A percentile compares a stretch with the other conserved stretches of the same genome.
Conservation (phyloP, 257 asterid species). For the Hygrophila difformis region DNA sequence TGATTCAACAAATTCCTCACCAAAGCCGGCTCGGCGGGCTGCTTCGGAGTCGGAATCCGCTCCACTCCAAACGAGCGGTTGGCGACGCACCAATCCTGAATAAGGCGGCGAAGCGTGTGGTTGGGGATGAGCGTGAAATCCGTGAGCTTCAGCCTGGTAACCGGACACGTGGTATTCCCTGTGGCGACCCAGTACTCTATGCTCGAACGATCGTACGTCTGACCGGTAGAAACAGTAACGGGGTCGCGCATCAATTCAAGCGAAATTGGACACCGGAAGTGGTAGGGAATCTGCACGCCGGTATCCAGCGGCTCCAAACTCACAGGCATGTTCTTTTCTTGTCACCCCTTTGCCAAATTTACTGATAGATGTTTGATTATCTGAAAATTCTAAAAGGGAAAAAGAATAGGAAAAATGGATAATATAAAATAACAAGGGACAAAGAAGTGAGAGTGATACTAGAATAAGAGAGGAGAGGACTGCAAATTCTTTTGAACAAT, state of each 20-base stretch:
- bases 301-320: constrained; percentile 72
- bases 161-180: constrained; percentile 93
- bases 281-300: constrained; percentile 78
- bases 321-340: constrained; percentile 52
- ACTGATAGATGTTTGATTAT: no score
- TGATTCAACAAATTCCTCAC: constrained; percentile 61
- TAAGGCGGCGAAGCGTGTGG: constrained; percentile 86
- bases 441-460: no score
- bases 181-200: constrained; percentile 96
- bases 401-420: no score
- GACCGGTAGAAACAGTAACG: constrained; percentile 92
- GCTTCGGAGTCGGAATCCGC: constrained; percentile 93
- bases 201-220: constrained; percentile 91
- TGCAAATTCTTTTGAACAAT: no score
- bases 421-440: no score
- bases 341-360: no score
- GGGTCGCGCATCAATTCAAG: constrained; percentile 92
- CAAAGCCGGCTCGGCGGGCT: constrained; percentile 84
- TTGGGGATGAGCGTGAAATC: constrained; percentile 87
- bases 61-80: constrained; percentile 78
- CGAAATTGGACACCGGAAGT: constrained; percentile 90
- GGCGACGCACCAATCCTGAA: constrained; percentile 97
- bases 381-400: no score
- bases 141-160: constrained; percentile 55
- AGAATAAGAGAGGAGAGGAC: no score